Evolutionary conservation across 2,329 filamentous ascomycete species (phyloP).

Genomic region (Fusarium sp.): DNA sequence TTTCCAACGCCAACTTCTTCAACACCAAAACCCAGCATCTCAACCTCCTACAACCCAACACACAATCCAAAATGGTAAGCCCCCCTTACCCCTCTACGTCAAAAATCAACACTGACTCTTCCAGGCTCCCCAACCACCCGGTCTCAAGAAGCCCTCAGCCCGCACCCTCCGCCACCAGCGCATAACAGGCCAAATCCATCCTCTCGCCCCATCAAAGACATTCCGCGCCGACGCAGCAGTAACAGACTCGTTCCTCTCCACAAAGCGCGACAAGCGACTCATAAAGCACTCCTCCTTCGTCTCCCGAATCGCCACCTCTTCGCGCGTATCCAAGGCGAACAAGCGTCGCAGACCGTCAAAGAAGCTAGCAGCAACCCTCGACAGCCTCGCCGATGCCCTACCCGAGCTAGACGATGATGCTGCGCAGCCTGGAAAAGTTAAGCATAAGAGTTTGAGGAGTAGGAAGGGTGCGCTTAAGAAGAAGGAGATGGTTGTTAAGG

Average conservation of each 20-base stretch:
- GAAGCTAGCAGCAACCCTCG: conserved; percentile 82
- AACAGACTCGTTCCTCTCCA: conserved; percentile 72
- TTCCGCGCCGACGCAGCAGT: conserved; percentile 65
- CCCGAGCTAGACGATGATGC: conserved; percentile 70
- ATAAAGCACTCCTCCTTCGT: conserved; percentile 87
- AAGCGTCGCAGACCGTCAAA: conserved; percentile 72
- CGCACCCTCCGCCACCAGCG: conserved; percentile 67
- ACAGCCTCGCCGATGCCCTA: conserved; percentile 83
- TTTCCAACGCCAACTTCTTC: conserved; percentile 23
- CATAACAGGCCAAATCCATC: conserved; percentile 61
- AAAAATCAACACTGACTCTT: neutral
- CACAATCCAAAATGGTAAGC: conserved; percentile 37
- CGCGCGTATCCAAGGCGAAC: conserved; percentile 44
- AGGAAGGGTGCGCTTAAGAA: conserved; percentile 84
- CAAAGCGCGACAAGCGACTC: conserved; percentile 85
- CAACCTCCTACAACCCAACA: neutral
- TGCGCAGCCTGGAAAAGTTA: conserved; percentile 69
- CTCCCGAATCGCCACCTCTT: conserved; percentile 80
- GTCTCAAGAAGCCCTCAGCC: conserved; percentile 67
- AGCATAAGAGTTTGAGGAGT: conserved; percentile 79
- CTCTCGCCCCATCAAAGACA: conserved; percentile 63
- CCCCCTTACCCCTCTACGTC: rapidly evolving
- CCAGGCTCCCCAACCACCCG: conserved; percentile 50
- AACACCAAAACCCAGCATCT: conserved; percentile 4
- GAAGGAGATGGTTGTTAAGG: conserved; percentile 82